phyloP scores from a whole-genome alignment of 2,329 filamentous ascomycete genomes.

The Elsinoe necatrix region DNA sequence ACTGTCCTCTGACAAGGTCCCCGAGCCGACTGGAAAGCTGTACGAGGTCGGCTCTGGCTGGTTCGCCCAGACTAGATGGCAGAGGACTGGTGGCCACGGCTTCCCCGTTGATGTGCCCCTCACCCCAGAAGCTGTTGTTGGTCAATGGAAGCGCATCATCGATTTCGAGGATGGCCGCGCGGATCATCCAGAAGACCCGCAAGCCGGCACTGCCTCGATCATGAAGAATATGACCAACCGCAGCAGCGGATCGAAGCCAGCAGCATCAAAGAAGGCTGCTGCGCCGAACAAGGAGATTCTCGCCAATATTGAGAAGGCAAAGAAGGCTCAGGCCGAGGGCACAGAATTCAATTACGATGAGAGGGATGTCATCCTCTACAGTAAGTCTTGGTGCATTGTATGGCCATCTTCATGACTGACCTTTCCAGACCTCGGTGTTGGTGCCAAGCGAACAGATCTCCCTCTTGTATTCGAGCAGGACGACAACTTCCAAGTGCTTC shows the following conservation, averaged over 20 bases:
- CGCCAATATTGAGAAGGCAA: constrained; percentile 65
- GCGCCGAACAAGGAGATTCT: constrained; percentile 56
- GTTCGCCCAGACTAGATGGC: constrained; percentile 88
- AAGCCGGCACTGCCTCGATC: constrained; percentile 69
- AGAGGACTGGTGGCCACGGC: constrained; percentile 77
- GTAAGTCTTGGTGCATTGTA: constrained; percentile 23
- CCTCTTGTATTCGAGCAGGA: constrained; percentile 81
- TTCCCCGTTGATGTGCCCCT: constrained; percentile 82
- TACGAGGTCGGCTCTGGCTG: constrained; percentile 95
- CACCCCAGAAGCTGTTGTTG: constrained; percentile 73
- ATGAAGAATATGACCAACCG: constrained; percentile 81
- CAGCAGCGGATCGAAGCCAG: constrained; percentile 33
- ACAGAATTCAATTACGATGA: constrained; percentile 78
- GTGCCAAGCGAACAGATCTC: constrained; percentile 82
- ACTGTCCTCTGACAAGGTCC: constrained; percentile 78
- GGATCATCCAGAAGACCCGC: constrained; percentile 72
- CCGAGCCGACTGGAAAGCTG: constrained; percentile 74
- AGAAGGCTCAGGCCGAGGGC: constrained; percentile 61
- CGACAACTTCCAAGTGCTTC: constrained; percentile 87
- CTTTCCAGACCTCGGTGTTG: constrained; percentile 64
- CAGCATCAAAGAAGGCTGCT: constrained; percentile 24
- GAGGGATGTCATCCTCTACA: constrained; percentile 87
- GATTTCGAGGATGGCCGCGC: constrained; percentile 82
- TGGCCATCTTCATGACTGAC: constrained; percentile 7
- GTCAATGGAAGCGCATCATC: constrained; percentile 68